Evolutionary conservation across 129 eudicot genomes (phyloP).

Genomic region (Kitagawia praeruptora): DNA sequence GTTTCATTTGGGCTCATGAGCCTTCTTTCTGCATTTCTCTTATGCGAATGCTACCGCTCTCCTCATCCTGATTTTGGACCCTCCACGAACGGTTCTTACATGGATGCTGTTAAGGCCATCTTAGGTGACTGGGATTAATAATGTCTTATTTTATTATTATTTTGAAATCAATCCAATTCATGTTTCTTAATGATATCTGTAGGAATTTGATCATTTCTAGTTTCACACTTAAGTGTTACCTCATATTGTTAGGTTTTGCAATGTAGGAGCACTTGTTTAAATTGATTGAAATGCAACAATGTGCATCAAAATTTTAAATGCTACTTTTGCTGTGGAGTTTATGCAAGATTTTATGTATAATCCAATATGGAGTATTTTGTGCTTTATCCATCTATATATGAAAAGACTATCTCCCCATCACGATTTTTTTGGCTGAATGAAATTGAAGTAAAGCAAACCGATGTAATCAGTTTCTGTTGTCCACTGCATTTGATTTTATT

Average conservation of each 20-base stretch:
- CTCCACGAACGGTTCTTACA: slow-evolving; percentile 39
- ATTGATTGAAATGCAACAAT: neutral
- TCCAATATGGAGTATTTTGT: neutral
- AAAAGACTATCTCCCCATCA: neutral
- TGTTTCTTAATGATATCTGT: neutral
- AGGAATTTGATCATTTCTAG: neutral
- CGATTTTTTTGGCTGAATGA: neutral
- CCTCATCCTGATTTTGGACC: slow-evolving; percentile 45
- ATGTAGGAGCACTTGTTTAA: neutral
- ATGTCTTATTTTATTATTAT: neutral
- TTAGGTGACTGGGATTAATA: slow-evolving; percentile 35
- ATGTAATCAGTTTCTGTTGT: neutral
- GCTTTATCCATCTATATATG: neutral
- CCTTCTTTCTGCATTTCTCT: slow-evolving; percentile 49
- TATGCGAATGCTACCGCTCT: slow-evolving; percentile 49
- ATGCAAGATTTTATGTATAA: neutral
- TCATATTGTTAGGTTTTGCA: neutral
- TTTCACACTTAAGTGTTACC: neutral
- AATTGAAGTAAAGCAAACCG: neutral
- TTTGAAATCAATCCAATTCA: neutral
- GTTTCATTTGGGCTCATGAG: slow-evolving; percentile 41
- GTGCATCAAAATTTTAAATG: neutral
- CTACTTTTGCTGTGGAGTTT: neutral
- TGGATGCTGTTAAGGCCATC: slow-evolving; percentile 49
- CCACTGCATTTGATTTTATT: neutral